phyloP scores from a whole-genome alignment of 75 land plant species.

The Adiantum capillusveneris region DNA sequence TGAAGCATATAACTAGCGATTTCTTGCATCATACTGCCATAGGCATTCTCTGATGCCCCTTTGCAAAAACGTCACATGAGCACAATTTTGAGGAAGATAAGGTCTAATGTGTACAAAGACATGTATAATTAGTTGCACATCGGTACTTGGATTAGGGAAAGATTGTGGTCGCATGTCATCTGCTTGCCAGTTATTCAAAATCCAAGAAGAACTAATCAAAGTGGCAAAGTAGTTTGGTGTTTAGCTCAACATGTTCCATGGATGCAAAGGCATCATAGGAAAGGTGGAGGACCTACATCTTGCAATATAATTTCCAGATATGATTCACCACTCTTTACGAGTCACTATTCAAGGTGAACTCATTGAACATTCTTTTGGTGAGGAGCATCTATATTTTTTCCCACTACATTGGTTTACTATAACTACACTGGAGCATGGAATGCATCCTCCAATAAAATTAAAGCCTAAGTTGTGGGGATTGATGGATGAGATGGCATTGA shows the following conservation, averaged over 20 bases:
- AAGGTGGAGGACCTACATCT: constrained; percentile 94
- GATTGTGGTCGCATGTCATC: constrained; percentile 92
- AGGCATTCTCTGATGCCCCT: no score
- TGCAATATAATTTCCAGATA: constrained; percentile 89
- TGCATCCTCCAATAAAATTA: constrained; percentile 24
- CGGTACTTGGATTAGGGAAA: constrained; percentile 93
- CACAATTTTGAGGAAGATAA: no score
- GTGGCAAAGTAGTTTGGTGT: constrained; percentile 83
- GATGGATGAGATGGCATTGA: constrained; percentile 28
- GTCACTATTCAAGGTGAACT: constrained; percentile 95
- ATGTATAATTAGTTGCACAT: no score
- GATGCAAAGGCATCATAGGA: constrained; percentile 91
- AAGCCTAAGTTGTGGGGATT: constrained; percentile 21
- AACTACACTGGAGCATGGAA: constrained; percentile 27
- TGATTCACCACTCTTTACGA: constrained; percentile 81
- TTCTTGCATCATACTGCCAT: no score
- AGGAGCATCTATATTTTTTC: constrained; percentile 12
- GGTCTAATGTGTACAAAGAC: no score
- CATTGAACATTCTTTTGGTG: constrained; percentile 83
- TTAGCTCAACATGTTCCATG: constrained; percentile 89
- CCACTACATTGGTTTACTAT: constrained; percentile 13
- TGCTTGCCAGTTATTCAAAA: constrained; percentile 82
- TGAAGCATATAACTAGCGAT: no score
- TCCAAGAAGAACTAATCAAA: constrained; percentile 76
- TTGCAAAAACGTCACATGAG: no score